Evolutionary conservation across 768 basidiomycete species (phyloP), one percentile per base, ranked within the genome.

Genomic region (Boletus rex-veris): DNA sequence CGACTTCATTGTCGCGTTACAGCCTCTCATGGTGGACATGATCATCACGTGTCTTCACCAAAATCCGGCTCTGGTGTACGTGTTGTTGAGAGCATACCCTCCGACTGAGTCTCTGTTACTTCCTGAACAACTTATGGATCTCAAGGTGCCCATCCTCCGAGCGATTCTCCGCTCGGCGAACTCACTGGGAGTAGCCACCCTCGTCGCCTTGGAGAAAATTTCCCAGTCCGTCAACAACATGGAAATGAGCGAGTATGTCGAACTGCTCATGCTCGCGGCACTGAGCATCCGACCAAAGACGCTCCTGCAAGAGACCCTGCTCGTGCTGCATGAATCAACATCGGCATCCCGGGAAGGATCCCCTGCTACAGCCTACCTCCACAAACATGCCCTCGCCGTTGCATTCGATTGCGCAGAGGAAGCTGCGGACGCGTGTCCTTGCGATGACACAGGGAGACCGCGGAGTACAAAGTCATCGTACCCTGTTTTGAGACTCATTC

Each of bases 321-420:
- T 86, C 2, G 81, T 84, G 5, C 67, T 88, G 11, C 76, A 83
- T 56, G 84, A 84, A 36, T 72, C 72, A 30, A 75, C 78, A 2
- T 51, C 56, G 3, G 52, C 31, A 5, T 55, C 58, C 55, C 50
- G 62, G 62, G 53, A 51, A 67, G 44, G 42, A 50, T 57, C 66
- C 4, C 52, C 64, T 5, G 60, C 65, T 14, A 64, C 62, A 1
- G 62, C 64, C n/a, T 82, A 86, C 60, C 77, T 75, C 1, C 79
- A 80, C 58, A 81, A 80, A 48, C 77, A 83, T 33, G 78, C 80
- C 0, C 73, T 86, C 1, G 79, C 77, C 7, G 74, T 86, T 28
- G 77, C 77, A 1, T 84, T 84, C 52, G 85, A 86, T 54, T 75
- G 82, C 12, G 82, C 81, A 2, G 84, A 87, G 58, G 85, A 86